Conservation (phyloP, 1,139 yeast species). For the Scheffersomyces cryptocercus region DNA sequence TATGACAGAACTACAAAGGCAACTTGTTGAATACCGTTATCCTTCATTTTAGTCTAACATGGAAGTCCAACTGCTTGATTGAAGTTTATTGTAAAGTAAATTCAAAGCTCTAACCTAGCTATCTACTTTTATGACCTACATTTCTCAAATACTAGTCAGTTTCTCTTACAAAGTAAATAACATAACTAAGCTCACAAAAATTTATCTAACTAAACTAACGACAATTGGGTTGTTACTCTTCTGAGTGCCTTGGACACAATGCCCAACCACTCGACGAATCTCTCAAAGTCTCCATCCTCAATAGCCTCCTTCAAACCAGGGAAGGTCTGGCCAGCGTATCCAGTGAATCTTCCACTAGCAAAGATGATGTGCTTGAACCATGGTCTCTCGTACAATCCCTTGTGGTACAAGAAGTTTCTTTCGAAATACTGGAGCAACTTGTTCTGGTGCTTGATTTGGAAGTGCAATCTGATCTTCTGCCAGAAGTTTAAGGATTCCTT, state of each 20-base stretch:
- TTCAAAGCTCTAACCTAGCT: too few species aligned
- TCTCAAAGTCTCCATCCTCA: conserved; percentile 61
- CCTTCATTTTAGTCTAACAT: too few species aligned
- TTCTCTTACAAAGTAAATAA: too few species aligned
- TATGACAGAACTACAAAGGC: too few species aligned
- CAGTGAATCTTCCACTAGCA: conserved; percentile 84
- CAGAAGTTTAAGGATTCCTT: conserved; percentile 35
- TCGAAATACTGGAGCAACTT: conserved; percentile 56
- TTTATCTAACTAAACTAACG: too few species aligned
- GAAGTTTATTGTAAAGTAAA: too few species aligned
- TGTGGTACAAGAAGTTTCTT: conserved; percentile 59
- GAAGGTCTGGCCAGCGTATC: conserved; percentile 79
- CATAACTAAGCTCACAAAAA: too few species aligned
- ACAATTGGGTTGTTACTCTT: conserved; percentile 20
- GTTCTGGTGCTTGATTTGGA: conserved; percentile 40
- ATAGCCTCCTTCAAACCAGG: conserved; percentile 82
- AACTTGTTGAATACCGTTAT: too few species aligned
- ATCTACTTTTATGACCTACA: too few species aligned
- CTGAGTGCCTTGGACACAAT: conserved; percentile 42
- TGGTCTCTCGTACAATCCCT: conserved; percentile 66
- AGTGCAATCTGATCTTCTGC: conserved; percentile 41
- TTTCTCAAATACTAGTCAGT: too few species aligned
- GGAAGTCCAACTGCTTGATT: too few species aligned
- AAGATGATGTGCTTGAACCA: conserved; percentile 87
- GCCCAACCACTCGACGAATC: conserved; percentile 59